Evolutionary conservation across 176 grass and related monocot species (phyloP), one percentile per base, ranked within the genome.

Genomic region (Paspalum notatum): DNA sequence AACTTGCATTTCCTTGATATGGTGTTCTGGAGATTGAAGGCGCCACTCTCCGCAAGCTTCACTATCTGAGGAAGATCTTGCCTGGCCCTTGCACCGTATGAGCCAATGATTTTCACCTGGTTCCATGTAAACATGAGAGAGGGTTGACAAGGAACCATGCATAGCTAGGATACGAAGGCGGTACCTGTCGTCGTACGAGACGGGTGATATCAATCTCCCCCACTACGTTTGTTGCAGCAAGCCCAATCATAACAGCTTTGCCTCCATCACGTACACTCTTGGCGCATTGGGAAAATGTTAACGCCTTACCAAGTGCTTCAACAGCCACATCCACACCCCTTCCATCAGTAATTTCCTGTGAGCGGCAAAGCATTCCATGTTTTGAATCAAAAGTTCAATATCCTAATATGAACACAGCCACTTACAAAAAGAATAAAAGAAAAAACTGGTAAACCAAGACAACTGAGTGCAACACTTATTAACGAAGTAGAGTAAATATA

Each of bases 41-140:
- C 76, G 0, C 90, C 96, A 3, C 75, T 93, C 79, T 98, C 92
- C 0, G 96, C 92, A 39, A 93, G 96, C 79, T 93, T 98, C 45
- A 98, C 96, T 25, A 98, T 86, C 67, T 95, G 92, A 83, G 96
- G 96, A 91, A 98, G 96, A 84, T 98, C 96, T 88, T 98, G 96
- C 72, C 96, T 98, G 43, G 96, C 90, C 86, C 96, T 98, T 26
- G 96, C 92, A 41, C 96, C 96, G 1, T 98, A 98, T 18, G 96
- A 98, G 3, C 96, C 96, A 82, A 98, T 91, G 87, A 98, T 95
- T 55, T 98, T 95, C 67, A 98, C 88, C 96, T 98, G 80, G 11
- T 90, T 71, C 65, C 21, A 85, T 14, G 44, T 24, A 63, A 65
- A 62, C 18, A 74, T 66, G 44, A 75, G 24, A 75, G 24, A 39